These are phyloP conservation scores for Acacia concinna DNA, from an alignment of 331 rosid species.

Conservation along the genomic window DNA sequence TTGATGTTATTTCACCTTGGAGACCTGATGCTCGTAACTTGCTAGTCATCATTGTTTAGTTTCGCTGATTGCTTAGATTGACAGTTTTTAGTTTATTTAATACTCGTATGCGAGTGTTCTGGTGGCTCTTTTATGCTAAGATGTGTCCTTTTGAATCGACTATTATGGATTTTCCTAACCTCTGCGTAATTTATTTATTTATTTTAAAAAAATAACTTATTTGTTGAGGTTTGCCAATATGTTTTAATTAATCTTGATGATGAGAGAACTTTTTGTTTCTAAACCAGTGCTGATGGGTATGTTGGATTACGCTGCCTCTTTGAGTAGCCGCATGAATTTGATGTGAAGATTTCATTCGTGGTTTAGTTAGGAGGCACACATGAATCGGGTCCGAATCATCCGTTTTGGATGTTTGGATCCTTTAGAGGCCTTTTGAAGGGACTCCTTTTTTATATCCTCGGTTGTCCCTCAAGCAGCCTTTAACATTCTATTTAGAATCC, in stretches of 20 bases:
- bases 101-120: not conserved
- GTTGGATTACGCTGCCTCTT: not conserved
- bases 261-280: not conserved
- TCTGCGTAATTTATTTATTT: no score
- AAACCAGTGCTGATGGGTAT: not conserved
- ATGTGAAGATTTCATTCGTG: not conserved
- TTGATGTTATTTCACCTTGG: slow-evolving; percentile 49
- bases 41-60: not conserved
- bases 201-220: no score
- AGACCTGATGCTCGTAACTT: slow-evolving; percentile 41
- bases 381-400: not conserved
- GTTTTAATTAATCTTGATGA: not conserved
- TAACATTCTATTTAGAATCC: not conserved
- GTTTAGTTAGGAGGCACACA: not conserved
- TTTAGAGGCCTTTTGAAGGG: slow-evolving; percentile 5
- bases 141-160: not conserved
- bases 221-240: not conserved
- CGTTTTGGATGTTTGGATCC: not conserved
- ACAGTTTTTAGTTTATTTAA: not conserved
- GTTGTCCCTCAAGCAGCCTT: slow-evolving; percentile 4
- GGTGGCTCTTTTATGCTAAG: not conserved
- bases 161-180: not conserved
- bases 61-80: not conserved
- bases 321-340: slow-evolving; percentile 10
- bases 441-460: not conserved